These are phyloP conservation scores for Rosa hybrid DNA, from an alignment of 331 rosid genomes.

Conservation along the genomic window DNA sequence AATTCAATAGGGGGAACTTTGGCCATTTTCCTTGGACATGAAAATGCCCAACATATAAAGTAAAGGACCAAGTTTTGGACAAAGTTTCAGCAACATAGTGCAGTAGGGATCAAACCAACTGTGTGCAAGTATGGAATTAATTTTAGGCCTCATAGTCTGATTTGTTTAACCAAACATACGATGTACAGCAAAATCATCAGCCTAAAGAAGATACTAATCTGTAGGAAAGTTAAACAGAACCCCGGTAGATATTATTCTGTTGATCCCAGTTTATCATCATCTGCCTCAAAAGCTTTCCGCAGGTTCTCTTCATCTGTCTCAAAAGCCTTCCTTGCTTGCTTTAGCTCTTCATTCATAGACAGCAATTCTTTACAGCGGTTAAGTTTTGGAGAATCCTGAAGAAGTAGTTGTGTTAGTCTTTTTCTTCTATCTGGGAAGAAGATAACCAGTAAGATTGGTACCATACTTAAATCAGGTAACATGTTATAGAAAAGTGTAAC, in stretches of 20 bases:
- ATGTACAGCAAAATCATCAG: background rate
- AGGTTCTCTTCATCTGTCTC: slow-evolving; percentile 57
- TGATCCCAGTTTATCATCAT: slow-evolving; percentile 39
- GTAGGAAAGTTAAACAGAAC: too few species aligned
- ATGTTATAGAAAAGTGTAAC: background rate
- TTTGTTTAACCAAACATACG: background rate
- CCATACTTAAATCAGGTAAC: background rate
- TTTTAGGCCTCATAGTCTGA: too few species aligned
- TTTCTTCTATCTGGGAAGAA: background rate
- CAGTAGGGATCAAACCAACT: background rate
- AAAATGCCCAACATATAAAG: background rate
- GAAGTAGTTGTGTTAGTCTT: background rate
- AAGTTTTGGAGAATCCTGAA: slow-evolving; percentile 74
- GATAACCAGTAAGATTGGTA: background rate
- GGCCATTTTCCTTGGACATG: too few species aligned
- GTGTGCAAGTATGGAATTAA: background rate
- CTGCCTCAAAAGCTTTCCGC: slow-evolving; percentile 68
- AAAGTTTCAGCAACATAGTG: background rate
- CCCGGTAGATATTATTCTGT: background rate
- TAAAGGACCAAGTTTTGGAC: background rate
- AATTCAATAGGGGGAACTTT: too few species aligned
- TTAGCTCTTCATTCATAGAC: slow-evolving; percentile 90
- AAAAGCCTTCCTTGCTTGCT: slow-evolving; percentile 89
- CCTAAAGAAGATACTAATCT: background rate
- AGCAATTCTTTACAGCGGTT: slow-evolving; percentile 83